Percentiles rank a stretch among this genome's conserved stretches.
These are phyloP conservation scores for Wallacemonas rigidus DNA, from an alignment of 208 protist species.

Conservation along the genomic window DNA sequence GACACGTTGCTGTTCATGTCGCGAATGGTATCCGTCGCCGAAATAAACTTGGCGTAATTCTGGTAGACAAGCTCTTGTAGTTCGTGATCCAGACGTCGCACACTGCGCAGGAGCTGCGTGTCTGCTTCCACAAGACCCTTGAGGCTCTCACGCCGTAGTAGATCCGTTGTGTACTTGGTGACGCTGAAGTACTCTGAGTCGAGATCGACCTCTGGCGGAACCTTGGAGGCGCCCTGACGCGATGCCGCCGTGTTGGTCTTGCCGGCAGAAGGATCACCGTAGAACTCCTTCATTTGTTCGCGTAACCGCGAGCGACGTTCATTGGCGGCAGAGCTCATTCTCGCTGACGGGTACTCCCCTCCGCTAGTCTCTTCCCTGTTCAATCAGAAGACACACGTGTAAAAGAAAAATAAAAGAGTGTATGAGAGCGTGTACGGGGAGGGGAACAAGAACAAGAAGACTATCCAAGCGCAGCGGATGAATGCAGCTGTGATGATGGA, in stretches of 20 bases:
- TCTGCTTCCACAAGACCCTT: conserved; percentile 81
- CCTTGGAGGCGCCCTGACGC: conserved; percentile 27
- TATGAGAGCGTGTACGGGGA: too few species aligned
- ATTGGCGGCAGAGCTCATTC: conserved; percentile 16
- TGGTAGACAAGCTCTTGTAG: conserved; percentile 99
- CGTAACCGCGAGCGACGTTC: conserved; percentile 68
- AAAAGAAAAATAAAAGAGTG: too few species aligned
- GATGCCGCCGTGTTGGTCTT: conserved; percentile 20
- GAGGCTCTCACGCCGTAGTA: conserved; percentile 71
- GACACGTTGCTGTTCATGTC: conserved; percentile 91
- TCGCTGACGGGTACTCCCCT: background rate
- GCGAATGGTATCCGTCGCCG: conserved; percentile 96
- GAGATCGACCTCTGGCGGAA: conserved; percentile 71
- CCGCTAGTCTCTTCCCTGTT: too few species aligned
- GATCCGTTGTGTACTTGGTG: conserved; percentile 72
- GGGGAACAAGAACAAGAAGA: too few species aligned
- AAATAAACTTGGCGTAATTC: conserved; percentile 99
- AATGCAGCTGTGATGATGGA: too few species aligned
- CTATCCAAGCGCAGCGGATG: too few species aligned
- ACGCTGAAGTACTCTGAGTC: conserved; percentile 89
- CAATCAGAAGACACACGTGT: background rate
- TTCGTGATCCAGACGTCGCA: conserved; percentile 90
- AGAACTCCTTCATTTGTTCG: conserved; percentile 83
- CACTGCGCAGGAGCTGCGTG: conserved; percentile 72
- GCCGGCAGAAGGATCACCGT: conserved; percentile 51